phyloP scores from a whole-genome alignment of 75 land plant genomes.

The Pseudotsuga menziesii region DNA sequence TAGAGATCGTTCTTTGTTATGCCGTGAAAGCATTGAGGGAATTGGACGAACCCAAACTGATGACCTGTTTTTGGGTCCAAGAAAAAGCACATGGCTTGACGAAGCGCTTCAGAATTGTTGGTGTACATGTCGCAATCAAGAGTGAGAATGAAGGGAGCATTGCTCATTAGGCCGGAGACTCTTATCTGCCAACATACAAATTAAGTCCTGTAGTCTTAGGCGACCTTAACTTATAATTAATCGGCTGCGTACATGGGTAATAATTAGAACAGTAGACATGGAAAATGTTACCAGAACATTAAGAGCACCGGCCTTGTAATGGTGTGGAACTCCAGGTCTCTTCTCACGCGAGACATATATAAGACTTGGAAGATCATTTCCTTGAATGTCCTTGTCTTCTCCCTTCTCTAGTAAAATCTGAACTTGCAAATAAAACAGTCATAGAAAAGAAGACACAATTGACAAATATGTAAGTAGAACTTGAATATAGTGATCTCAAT shows the following conservation, averaged over 20 bases:
- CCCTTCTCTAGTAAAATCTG: constrained; percentile 9
- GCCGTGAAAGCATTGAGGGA: constrained; percentile 28
- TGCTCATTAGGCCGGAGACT: constrained; percentile 26
- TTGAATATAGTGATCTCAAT: background rate
- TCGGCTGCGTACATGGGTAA: background rate
- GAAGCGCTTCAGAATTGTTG: constrained; percentile 30
- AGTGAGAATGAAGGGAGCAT: constrained; percentile 33
- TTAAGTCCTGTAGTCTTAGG: too few species aligned
- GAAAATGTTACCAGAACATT: constrained; percentile 35
- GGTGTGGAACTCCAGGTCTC: constrained; percentile 22
- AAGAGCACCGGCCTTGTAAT: constrained; percentile 64
- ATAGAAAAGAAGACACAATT: background rate
- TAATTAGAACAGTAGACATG: background rate
- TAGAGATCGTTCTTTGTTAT: constrained; percentile 41
- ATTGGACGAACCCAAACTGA: constrained; percentile 27
- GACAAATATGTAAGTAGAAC: too few species aligned
- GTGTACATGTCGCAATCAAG: constrained; percentile 38
- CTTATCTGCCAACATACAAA: constrained; percentile 8
- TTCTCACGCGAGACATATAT: constrained; percentile 53
- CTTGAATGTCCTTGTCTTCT: constrained; percentile 20
- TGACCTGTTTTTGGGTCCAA: constrained; percentile 28
- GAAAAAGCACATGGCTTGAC: constrained; percentile 32
- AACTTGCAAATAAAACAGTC: constrained; percentile 2
- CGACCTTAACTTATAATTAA: background rate
- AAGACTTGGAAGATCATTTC: constrained; percentile 33